These are phyloP conservation scores for Lentinula raphanica DNA, from an alignment of 768 basidiomycete species.

Conservation along the genomic window DNA sequence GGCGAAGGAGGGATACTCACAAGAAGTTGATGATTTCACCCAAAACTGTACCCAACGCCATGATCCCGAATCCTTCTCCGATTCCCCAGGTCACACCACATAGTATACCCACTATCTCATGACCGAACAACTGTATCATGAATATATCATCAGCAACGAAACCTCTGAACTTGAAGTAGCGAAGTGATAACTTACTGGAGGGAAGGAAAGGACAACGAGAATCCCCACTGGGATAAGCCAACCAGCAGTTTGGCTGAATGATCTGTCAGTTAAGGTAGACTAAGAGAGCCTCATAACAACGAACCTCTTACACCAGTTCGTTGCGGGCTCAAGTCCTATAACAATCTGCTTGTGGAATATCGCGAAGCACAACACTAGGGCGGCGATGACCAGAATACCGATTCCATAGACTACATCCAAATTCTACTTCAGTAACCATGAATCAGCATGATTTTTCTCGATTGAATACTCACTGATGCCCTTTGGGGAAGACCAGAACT, in stretches of 20 bases:
- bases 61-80: slow-evolving; percentile 56
- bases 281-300: slow-evolving; percentile 16
- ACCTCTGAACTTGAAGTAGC: too few species aligned
- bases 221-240: slow-evolving; percentile 53
- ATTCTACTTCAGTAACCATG: background rate
- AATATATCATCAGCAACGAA: too few species aligned
- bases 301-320: slow-evolving; percentile 42
- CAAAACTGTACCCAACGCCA: slow-evolving; percentile 51
- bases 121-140: slow-evolving; percentile 55
- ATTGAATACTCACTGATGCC: background rate
- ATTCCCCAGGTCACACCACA: slow-evolving; percentile 43
- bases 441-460: background rate
- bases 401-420: slow-evolving; percentile 18
- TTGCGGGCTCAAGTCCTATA: slow-evolving; percentile 40
- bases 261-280: background rate
- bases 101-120: slow-evolving; percentile 39
- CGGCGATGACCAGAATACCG: slow-evolving; percentile 23
- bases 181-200: slow-evolving; percentile 21
- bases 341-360: slow-evolving; percentile 46
- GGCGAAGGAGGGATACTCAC: slow-evolving; percentile 26
- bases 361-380: slow-evolving; percentile 30
- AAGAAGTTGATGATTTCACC: slow-evolving; percentile 64
- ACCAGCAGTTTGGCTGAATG: slow-evolving; percentile 30
- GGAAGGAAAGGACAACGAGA: slow-evolving; percentile 48
- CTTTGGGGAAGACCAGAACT: background rate